Evolutionary conservation across 148 eudicot species (phyloP), one percentile per base, ranked within the genome.

Genomic region (Silene uniflora): DNA sequence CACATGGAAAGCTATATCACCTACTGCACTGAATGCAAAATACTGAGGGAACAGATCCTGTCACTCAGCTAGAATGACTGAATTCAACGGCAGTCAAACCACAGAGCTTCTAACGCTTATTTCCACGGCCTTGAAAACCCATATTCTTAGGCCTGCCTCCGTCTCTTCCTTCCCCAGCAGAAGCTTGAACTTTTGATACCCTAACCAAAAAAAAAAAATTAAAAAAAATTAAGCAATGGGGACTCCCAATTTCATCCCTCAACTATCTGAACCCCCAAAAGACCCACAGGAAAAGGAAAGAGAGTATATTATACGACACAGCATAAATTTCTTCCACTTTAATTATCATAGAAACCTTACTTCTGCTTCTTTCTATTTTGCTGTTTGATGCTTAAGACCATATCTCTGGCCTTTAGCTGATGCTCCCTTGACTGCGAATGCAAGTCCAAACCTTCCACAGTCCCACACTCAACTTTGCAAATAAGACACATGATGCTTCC

Each of bases 341-440:
- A 52, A 52, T 4, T 52, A 52, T 52, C 56, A 52, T 52, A 52
- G 56, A 52, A 52, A 52, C 83, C 92, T 85, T 77, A 92, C 99
- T 85, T 92, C 75, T 82, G 91, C 77, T 81, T 89, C 90, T 90
- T 92, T 60, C 77, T 80, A 79, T 83, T 87, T 71, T 87, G 91
- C 87, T 87, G 84, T 77, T 96, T 92, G 79, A 91, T 91, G 78
- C 82, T 85, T 56, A 80, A 81, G 73, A 86, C 99, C 86, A 91
- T 86, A 78, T 92, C 98, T 87, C 90, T 87, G 35, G 98, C 82
- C 90, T 79, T 85, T 39, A 83, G 84, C 81, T 92, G 98, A 81
- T 92, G 99, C 60, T 92, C 98, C 70, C 89, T 85, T 35, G 99
- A 88, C 74, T 96, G 99, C 25, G 94, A 87, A 83, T 96, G 99